A percentile compares a stretch with the other conserved stretches of the same genome.
Evolutionary conservation across 2,329 filamentous ascomycete genomes (phyloP).

Genomic region (Trichoderma sp.): DNA sequence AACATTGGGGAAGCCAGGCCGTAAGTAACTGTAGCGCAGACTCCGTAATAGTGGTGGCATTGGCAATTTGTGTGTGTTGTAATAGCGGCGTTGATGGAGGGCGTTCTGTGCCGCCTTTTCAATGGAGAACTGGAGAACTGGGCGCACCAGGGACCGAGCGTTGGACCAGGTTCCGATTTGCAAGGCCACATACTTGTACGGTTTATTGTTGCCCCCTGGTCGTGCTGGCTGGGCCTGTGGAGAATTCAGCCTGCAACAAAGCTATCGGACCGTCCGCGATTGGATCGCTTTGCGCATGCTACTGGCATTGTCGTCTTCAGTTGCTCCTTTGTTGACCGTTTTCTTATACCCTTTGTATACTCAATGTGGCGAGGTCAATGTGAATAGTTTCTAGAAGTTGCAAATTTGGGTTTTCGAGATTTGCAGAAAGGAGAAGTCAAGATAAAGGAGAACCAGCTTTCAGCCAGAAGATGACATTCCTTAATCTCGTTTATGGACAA

Average conservation of each 20-base stretch:
- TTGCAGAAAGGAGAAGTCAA: not conserved
- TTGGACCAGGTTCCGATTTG: constrained; percentile 6
- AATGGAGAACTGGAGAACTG: not conserved
- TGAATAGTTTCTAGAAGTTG: not conserved
- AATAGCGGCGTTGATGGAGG: constrained; percentile 8
- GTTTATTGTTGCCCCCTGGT: constrained; percentile 8
- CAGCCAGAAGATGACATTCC: not conserved
- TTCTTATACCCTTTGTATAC: too few relatives aligned
- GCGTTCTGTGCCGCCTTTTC: not conserved
- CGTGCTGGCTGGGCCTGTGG: constrained; percentile 8
- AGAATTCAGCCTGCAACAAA: not conserved
- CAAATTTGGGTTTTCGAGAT: not conserved
- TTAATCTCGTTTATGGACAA: not conserved
- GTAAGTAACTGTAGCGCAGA: not conserved
- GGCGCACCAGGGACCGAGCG: constrained; percentile 11
- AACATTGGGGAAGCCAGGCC: constrained; percentile 4
- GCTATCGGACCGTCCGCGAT: constrained; percentile 14
- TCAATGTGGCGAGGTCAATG: not conserved
- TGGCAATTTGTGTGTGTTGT: not conserved
- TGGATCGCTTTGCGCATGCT: not conserved
- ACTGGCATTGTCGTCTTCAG: not conserved
- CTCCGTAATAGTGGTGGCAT: not conserved
- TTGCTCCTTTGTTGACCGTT: not conserved
- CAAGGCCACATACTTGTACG: not conserved
- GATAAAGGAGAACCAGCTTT: not conserved